These are phyloP conservation scores for Elongisporangium senticosum DNA, from an alignment of 352 stramenopile genomes.

Conservation along the genomic window DNA sequence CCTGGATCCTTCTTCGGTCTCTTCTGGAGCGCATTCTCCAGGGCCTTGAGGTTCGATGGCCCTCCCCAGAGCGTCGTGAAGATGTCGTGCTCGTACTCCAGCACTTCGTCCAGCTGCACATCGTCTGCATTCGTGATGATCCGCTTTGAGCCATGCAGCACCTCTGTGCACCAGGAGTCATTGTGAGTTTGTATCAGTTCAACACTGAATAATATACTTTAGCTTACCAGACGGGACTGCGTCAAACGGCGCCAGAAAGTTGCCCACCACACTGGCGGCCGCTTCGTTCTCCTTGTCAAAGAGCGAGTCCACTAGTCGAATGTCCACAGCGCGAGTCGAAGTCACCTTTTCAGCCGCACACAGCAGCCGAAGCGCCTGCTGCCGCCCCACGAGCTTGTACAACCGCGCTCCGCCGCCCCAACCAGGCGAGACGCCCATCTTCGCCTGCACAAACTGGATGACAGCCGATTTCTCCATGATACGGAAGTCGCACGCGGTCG, in stretches of 20 bases:
- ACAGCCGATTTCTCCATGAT: conserved; percentile 50
- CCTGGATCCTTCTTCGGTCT: conserved; percentile 14
- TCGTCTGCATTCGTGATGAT: conserved; percentile 72
- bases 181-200: neutral
- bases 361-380: conserved; percentile 66
- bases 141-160: conserved; percentile 63
- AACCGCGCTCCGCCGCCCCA: conserved; percentile 80
- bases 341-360: conserved; percentile 60
- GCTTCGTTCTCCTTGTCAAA: conserved; percentile 29
- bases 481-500: conserved; percentile 80
- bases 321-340: conserved; percentile 30
- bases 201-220: neutral
- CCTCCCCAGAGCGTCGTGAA: conserved; percentile 73
- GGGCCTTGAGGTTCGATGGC: conserved; percentile 61
- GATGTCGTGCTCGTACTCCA: conserved; percentile 55
- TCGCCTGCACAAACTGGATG: conserved; percentile 82
- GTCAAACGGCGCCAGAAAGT: conserved; percentile 58
- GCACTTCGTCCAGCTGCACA: conserved; percentile 49
- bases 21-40: conserved; percentile 47
- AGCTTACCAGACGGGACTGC: conserved; percentile 38
- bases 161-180: conserved; percentile 29
- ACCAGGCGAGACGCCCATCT: conserved; percentile 78
- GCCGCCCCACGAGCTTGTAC: conserved; percentile 69
- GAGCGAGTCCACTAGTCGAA: conserved; percentile 69
- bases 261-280: conserved; percentile 21